These are phyloP conservation scores for Thraustochytrium sp. DNA, from an alignment of 352 stramenopile genomes.

Conservation along the genomic window DNA sequence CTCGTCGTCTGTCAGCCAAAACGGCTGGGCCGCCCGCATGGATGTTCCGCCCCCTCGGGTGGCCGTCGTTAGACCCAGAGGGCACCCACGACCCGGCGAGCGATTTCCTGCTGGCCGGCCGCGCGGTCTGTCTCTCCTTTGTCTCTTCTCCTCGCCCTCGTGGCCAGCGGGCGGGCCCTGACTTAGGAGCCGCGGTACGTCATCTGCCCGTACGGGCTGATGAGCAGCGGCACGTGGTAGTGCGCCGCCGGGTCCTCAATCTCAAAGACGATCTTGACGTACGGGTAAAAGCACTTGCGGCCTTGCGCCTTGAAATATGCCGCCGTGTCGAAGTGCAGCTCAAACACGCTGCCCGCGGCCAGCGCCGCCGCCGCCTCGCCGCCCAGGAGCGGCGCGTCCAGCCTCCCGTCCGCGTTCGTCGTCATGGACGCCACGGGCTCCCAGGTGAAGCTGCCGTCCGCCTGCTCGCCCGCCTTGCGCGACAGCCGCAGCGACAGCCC, in stretches of 20 bases:
- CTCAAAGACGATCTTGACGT: constrained; percentile 69
- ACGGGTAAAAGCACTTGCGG: constrained; percentile 72
- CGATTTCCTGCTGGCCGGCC: neutral
- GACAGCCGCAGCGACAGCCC: constrained; percentile 68
- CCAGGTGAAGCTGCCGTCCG: constrained; percentile 49
- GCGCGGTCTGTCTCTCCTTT: neutral
- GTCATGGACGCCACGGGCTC: constrained; percentile 55
- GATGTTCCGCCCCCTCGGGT: too few relatives aligned
- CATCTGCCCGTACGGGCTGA: constrained; percentile 78
- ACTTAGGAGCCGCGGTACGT: constrained; percentile 66
- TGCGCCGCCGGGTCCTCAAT: constrained; percentile 66
- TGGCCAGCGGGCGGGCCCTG: neutral
- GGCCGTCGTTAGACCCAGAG: too few relatives aligned
- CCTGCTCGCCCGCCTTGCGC: constrained; percentile 47
- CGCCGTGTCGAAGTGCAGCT: constrained; percentile 70
- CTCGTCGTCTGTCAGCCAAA: too few relatives aligned
- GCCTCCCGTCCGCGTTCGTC: constrained; percentile 71
- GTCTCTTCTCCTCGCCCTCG: neutral
- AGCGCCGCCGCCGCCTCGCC: neutral
- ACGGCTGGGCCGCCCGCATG: too few relatives aligned
- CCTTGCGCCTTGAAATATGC: constrained; percentile 67
- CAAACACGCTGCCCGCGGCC: constrained; percentile 54
- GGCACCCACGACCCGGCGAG: neutral
- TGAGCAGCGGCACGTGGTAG: constrained; percentile 77
- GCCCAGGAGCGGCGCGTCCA: constrained; percentile 51